These are phyloP conservation scores for Boletus coccyginus DNA, from an alignment of 768 basidiomycete genomes.

Conservation along the genomic window DNA sequence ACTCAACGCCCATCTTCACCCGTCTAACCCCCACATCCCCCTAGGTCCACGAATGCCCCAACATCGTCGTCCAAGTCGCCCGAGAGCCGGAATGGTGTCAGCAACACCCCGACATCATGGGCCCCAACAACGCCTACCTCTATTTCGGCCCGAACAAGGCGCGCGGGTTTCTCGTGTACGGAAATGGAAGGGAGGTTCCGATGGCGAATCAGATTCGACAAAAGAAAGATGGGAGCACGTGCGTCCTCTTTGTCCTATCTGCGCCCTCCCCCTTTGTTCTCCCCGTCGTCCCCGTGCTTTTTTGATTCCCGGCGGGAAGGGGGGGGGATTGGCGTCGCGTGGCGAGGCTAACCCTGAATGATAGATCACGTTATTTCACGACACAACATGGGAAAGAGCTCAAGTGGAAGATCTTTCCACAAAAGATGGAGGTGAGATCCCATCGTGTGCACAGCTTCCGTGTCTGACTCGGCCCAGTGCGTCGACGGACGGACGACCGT, in stretches of 20 bases:
- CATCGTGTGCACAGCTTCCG: not conserved
- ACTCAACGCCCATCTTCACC: not conserved
- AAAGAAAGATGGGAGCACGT: slow-evolving; percentile 63
- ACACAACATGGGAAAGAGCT: slow-evolving; percentile 65
- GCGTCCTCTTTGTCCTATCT: slow-evolving; percentile 28
- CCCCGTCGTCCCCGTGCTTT: not conserved
- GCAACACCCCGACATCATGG: slow-evolving; percentile 69
- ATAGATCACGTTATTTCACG: slow-evolving; percentile 72
- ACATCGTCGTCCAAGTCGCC: slow-evolving; percentile 59
- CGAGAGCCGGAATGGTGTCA: slow-evolving; percentile 67
- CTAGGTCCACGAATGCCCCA: slow-evolving; percentile 56
- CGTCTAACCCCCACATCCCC: not conserved
- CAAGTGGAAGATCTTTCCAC: slow-evolving; percentile 68
- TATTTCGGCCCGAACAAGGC: slow-evolving; percentile 67
- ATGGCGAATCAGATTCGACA: slow-evolving; percentile 60
- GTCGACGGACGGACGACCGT: slow-evolving; percentile 57
- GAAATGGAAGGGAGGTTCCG: slow-evolving; percentile 52
- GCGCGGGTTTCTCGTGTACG: slow-evolving; percentile 67
- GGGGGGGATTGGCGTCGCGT: not conserved
- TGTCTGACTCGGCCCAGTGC: slow-evolving; percentile 43
- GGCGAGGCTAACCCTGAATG: not conserved
- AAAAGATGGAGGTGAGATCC: slow-evolving; percentile 62
- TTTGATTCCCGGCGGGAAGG: not conserved
- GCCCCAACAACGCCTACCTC: slow-evolving; percentile 74
- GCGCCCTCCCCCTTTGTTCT: not conserved